phyloP scores from a whole-genome alignment of 495 filamentous ascomycete genomes.

The Cenococcum geophilum region DNA sequence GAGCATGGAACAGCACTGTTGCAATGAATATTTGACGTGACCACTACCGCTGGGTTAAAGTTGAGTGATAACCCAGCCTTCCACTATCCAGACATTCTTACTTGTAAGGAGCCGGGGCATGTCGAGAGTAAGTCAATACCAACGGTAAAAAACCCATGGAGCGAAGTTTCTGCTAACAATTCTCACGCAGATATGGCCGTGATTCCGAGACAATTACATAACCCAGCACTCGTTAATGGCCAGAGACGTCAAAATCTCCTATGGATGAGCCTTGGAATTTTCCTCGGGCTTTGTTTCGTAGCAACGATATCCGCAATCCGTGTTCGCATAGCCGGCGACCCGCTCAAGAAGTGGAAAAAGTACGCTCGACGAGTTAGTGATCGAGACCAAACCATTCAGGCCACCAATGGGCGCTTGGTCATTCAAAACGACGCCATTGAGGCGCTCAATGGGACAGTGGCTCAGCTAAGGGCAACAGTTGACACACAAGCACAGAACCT shows the following conservation, averaged over 20 bases:
- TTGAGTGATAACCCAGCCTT: no score
- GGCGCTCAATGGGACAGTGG: background rate
- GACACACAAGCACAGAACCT: background rate
- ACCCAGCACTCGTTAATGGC: background rate
- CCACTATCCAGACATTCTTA: background rate
- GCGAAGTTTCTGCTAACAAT: background rate
- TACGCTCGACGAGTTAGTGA: background rate
- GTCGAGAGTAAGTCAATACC: background rate
- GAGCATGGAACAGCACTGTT: no score
- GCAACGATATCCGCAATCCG: background rate
- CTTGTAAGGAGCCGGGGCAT: background rate
- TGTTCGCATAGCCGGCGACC: background rate
- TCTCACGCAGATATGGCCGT: background rate
- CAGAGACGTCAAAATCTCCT: conserved; percentile 1
- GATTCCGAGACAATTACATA: background rate
- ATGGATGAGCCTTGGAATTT: conserved; percentile 6
- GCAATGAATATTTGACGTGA: no score
- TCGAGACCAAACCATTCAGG: background rate
- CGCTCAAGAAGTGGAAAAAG: background rate
- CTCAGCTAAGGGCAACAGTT: background rate
- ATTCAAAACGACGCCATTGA: background rate
- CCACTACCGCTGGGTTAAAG: no score
- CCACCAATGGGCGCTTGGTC: background rate
- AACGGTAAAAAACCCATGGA: background rate
- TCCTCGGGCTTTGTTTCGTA: background rate